Evolutionary conservation across 2,329 filamentous ascomycete genomes (phyloP).

Genomic region (Ilyonectria robusta): DNA sequence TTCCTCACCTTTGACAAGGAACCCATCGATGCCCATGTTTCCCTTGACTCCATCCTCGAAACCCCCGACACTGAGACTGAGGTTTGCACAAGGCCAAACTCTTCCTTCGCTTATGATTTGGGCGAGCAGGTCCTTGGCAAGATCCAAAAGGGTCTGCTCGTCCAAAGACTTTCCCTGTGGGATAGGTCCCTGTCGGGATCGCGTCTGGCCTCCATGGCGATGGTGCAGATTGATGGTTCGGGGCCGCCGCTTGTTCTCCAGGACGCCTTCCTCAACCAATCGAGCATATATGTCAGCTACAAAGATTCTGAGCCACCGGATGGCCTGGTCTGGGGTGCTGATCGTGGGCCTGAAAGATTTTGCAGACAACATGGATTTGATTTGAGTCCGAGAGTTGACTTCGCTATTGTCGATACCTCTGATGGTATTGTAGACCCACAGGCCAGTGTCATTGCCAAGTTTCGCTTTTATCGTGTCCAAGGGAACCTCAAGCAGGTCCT

Average conservation of each 20-base stretch:
- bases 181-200: conserved; percentile 83
- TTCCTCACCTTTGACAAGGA: conserved; percentile 84
- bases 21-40: conserved; percentile 88
- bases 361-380: conserved; percentile 97
- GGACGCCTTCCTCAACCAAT: conserved; percentile 89
- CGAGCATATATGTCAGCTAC: conserved; percentile 91
- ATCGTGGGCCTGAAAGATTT: conserved; percentile 94
- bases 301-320: conserved; percentile 92
- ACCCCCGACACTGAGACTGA: conserved; percentile 89
- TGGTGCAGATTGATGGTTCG: conserved; percentile 90
- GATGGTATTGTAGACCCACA: conserved; percentile 88
- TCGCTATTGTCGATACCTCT: conserved; percentile 90
- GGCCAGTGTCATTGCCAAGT: conserved; percentile 86
- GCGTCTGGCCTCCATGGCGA: conserved; percentile 79
- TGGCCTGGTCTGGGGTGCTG: conserved; percentile 81
- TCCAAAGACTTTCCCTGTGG: conserved; percentile 81
- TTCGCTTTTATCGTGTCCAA: conserved; percentile 83
- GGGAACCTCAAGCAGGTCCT: conserved; percentile 79
- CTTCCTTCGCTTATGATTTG: conserved; percentile 84
- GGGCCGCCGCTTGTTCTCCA: conserved; percentile 89
- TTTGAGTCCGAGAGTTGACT: conserved; percentile 90
- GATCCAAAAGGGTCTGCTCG: conserved; percentile 79
- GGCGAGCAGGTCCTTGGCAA: conserved; percentile 81
- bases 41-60: conserved; percentile 90
- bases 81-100: conserved; percentile 92